A percentile compares a stretch with the other conserved stretches of the same genome.
Conservation (phyloP, 495 filamentous ascomycete genomes). For the Acidomyces sp. region DNA sequence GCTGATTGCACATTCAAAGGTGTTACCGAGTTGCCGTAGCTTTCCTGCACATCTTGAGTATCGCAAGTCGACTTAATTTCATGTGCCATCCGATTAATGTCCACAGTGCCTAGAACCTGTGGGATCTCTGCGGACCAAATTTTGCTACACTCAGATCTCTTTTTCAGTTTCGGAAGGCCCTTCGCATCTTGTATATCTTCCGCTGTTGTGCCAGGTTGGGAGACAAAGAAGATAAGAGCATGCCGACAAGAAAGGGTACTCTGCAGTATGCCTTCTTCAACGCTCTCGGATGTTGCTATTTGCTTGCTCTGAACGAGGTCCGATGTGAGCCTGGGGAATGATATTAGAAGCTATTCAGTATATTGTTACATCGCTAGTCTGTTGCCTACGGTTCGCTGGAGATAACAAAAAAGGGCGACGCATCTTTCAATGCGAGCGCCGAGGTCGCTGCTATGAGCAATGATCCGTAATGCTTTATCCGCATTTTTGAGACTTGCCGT, state of each 20-base stretch:
- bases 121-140: conserved; percentile 18
- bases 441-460: conserved; percentile 48
- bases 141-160: conserved; percentile 22
- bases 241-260: conserved; percentile 53
- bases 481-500: no score
- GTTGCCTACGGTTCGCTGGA: conserved; percentile 67
- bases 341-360: background rate
- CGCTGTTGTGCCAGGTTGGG: conserved; percentile 62
- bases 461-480: no score
- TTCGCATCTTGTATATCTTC: conserved; percentile 42
- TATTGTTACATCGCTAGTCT: background rate
- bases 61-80: conserved; percentile 1
- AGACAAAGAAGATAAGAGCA: conserved; percentile 73
- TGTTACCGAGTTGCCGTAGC: background rate
- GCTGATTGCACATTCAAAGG: no score
- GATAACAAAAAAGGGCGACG: conserved; percentile 75
- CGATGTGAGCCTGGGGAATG: background rate
- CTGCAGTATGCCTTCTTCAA: conserved; percentile 25
- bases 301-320: conserved; percentile 3
- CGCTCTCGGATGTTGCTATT: conserved; percentile 6
- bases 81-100: conserved; percentile 1
- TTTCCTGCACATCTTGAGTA: background rate
- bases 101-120: conserved; percentile 22
- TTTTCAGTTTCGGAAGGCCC: conserved; percentile 45
- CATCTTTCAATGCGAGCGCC: conserved; percentile 62